Evolutionary conservation across 441 rosid genomes (phyloP).

Genomic region (Daphne laureola): DNA sequence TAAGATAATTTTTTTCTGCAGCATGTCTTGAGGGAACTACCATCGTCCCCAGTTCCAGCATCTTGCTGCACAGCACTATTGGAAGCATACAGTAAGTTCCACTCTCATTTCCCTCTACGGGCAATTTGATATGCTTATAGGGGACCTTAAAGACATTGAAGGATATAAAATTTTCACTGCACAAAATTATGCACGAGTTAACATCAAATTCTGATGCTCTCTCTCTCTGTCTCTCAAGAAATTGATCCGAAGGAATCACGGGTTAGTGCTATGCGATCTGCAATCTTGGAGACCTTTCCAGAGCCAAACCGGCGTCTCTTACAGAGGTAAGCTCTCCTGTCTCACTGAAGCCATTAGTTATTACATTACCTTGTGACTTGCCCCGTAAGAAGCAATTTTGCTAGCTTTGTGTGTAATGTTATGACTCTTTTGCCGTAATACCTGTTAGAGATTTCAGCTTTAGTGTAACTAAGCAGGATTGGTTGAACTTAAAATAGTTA

Average conservation of each 20-base stretch:
- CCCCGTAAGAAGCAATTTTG: too few species aligned
- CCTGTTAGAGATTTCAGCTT: too few species aligned
- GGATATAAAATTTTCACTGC: background rate
- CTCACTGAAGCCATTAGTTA: background rate
- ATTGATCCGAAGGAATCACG: constrained; percentile 87
- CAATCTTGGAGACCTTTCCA: constrained; percentile 86
- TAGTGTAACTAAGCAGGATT: too few species aligned
- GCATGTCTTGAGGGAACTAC: constrained; percentile 97
- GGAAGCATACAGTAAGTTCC: constrained; percentile 86
- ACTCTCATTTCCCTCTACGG: constrained; percentile 9
- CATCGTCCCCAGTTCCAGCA: constrained; percentile 96
- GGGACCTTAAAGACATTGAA: background rate
- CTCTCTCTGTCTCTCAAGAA: constrained; percentile 44
- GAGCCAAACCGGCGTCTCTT: constrained; percentile 93
- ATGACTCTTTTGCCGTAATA: too few species aligned
- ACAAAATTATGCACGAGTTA: too few species aligned
- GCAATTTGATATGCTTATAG: background rate
- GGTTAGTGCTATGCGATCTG: constrained; percentile 71
- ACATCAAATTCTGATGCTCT: constrained; percentile 13
- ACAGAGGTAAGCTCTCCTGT: constrained; percentile 50
- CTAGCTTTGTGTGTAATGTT: too few species aligned
- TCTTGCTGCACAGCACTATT: constrained; percentile 94
- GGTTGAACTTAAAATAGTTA: too few species aligned
- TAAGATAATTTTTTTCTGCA: constrained; percentile 30
- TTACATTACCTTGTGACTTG: too few species aligned